Evolutionary conservation across 164 flowering plant genomes (phyloP), one percentile per base, ranked within the genome.

Genomic region (Saururus chinensis): DNA sequence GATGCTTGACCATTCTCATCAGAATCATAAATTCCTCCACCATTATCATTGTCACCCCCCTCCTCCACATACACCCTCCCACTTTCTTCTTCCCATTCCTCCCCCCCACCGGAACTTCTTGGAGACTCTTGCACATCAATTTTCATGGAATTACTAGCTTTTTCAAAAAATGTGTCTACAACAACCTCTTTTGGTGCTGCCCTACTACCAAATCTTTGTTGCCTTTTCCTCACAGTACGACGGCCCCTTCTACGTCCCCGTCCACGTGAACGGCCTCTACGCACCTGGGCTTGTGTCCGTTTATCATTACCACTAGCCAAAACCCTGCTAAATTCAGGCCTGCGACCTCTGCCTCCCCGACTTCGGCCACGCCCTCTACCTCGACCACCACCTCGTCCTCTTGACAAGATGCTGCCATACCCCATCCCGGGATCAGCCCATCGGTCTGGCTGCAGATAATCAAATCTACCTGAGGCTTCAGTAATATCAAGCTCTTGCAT

Each of bases 211-310:
- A 82, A 49, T 60, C 69, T 84, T 64, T 64, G 80, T 63, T 75
- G 64, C 60, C 74, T 77, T 45, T 45, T 45, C 72, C 81, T 75
- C 19, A 66, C 66, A 7, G 84, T 75, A 26, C 86, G 82, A 40
- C 81, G 82, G 24, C 88, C 84, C 25, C 80, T 69, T 63, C 66
- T 79, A 21, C 75, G 82, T 45, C 89, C 88, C 61, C 79, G 71
- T 49, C 79, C 88, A 56, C 82, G 83, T 23, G 79, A 19, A 53
- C 71, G 77, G 30, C 81, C 78, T 76, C 78, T 83, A 76, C 81
- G 69, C 25, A 71, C 75, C 40, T 69, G 64, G 55, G 71, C 56
- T 17, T 60, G 73, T 10, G 61, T 77, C 9, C 70, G 57, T 63
- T 64, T 73, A 19, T 68, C 80, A 56, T 56, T 62, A 19, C 53